Conservation (phyloP, 495 filamentous ascomycete genomes). For the Rostrohypoxylon terebratum region DNA sequence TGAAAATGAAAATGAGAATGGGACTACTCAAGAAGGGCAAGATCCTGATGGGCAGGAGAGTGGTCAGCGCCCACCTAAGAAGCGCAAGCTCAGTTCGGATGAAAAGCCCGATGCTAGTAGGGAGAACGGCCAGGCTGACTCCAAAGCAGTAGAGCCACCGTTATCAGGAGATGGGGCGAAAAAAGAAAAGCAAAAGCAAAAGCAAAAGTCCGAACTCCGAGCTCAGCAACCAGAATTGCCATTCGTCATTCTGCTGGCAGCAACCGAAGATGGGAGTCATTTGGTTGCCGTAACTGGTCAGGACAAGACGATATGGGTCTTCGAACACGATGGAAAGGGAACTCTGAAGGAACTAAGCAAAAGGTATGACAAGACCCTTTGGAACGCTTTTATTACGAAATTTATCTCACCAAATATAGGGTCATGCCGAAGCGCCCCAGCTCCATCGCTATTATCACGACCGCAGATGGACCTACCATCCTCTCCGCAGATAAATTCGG, state of each 20-base stretch:
- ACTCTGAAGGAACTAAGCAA: conserved; percentile 74
- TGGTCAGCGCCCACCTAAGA: conserved; percentile 44
- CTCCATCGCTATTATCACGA: conserved; percentile 76
- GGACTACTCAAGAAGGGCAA: conserved; percentile 31
- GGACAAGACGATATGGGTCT: conserved; percentile 90
- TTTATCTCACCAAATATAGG: conserved; percentile 57
- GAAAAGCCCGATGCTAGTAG: conserved; percentile 29
- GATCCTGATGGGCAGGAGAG: conserved; percentile 41
- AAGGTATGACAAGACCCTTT: conserved; percentile 64
- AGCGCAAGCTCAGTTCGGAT: conserved; percentile 47
- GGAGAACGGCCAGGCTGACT: conserved; percentile 21
- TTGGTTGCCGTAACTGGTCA: conserved; percentile 83
- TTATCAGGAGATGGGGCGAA: conserved; percentile 9
- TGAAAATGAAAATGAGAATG: neutral
- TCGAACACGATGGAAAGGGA: conserved; percentile 71
- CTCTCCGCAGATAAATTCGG: conserved; percentile 93
- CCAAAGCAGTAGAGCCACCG: conserved; percentile 10
- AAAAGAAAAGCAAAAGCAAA: conserved; percentile 29
- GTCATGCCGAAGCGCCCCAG: conserved; percentile 90
- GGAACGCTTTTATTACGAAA: neutral
- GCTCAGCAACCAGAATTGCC: conserved; percentile 50
- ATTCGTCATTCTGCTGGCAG: conserved; percentile 67
- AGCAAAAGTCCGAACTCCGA: conserved; percentile 30
- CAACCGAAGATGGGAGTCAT: conserved; percentile 70
- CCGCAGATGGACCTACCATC: conserved; percentile 74